phyloP scores from a whole-genome alignment of 1,284 basidiomycete species.

The Xerocomus nothofagi region DNA sequence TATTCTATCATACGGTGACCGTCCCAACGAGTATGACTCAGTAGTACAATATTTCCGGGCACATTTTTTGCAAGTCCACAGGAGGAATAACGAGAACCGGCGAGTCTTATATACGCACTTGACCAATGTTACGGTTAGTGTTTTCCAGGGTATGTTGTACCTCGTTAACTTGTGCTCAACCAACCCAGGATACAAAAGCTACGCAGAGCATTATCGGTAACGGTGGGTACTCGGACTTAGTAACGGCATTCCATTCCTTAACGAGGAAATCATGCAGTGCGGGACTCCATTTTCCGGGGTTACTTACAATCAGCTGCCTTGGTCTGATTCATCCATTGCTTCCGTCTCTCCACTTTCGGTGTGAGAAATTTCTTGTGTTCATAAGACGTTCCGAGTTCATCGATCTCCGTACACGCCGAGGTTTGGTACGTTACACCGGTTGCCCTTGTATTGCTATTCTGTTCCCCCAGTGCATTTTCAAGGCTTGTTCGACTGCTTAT shows the following conservation, averaged over 20 bases:
- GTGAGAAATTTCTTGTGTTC: slow-evolving; percentile 8
- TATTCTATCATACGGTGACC: slow-evolving; percentile 79
- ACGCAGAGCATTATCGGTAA: slow-evolving; percentile 80
- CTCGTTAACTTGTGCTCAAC: slow-evolving; percentile 2
- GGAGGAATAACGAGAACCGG: slow-evolving; percentile 73
- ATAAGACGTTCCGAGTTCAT: neutral
- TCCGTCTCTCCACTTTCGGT: neutral
- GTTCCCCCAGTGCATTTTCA: neutral
- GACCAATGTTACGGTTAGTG: slow-evolving; percentile 73
- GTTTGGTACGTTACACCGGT: slow-evolving; percentile 10
- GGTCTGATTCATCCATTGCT: slow-evolving; percentile 38
- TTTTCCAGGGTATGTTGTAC: neutral
- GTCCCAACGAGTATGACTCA: slow-evolving; percentile 74
- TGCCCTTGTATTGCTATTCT: slow-evolving; percentile 2
- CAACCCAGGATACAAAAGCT: slow-evolving; percentile 68
- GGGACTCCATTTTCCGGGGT: slow-evolving; percentile 71
- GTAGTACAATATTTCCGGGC: slow-evolving; percentile 81
- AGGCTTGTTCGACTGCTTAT: slow-evolving; percentile 1
- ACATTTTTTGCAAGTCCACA: slow-evolving; percentile 79
- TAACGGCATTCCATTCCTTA: slow-evolving; percentile 13
- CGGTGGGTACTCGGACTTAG: slow-evolving; percentile 43
- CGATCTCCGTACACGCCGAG: neutral
- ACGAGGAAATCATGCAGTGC: slow-evolving; percentile 42
- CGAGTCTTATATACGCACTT: slow-evolving; percentile 78
- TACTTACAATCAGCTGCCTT: slow-evolving; percentile 71